Percentiles rank a stretch among this genome's conserved stretches.
Conservation (phyloP, 2,329 filamentous ascomycete genomes). For the Phaeosphaeria sp. region DNA sequence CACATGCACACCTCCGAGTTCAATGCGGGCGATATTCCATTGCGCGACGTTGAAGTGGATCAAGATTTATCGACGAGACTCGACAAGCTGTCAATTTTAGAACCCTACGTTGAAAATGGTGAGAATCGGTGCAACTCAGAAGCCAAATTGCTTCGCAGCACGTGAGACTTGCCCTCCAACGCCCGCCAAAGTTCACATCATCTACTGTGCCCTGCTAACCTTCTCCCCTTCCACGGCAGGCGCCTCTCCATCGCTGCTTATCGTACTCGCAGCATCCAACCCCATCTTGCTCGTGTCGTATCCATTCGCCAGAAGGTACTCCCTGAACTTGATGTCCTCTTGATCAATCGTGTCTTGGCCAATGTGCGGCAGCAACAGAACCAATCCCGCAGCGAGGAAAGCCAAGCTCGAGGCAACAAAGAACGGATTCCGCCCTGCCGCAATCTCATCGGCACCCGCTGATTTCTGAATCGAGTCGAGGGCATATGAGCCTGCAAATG, state of each 20-base stretch:
- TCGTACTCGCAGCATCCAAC: slow-evolving; percentile 12
- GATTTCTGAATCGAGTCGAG: slow-evolving; percentile 67
- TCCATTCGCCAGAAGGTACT: slow-evolving; percentile 74
- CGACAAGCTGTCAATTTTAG: not conserved
- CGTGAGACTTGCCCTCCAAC: no score
- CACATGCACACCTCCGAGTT: not conserved
- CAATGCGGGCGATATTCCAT: no score
- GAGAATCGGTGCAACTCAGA: no score
- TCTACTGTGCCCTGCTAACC: not conserved
- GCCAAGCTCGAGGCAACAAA: slow-evolving; percentile 82
- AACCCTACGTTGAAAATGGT: no score
- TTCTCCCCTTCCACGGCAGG: not conserved
- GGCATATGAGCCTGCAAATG: slow-evolving; percentile 85
- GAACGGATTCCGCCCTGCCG: slow-evolving; percentile 83
- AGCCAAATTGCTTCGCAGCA: no score
- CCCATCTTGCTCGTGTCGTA: slow-evolving; percentile 73
- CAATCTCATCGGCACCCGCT: slow-evolving; percentile 41
- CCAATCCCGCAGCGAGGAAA: slow-evolving; percentile 70
- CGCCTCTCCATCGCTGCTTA: slow-evolving; percentile 13
- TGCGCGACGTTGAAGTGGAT: not conserved
- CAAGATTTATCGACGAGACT: not conserved
- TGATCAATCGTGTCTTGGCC: slow-evolving; percentile 81
- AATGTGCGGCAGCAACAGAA: slow-evolving; percentile 76
- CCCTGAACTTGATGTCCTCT: slow-evolving; percentile 79
- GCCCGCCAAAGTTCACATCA: no score